Conservation (phyloP, 345 rosid genomes). For the Brassica incana region DNA sequence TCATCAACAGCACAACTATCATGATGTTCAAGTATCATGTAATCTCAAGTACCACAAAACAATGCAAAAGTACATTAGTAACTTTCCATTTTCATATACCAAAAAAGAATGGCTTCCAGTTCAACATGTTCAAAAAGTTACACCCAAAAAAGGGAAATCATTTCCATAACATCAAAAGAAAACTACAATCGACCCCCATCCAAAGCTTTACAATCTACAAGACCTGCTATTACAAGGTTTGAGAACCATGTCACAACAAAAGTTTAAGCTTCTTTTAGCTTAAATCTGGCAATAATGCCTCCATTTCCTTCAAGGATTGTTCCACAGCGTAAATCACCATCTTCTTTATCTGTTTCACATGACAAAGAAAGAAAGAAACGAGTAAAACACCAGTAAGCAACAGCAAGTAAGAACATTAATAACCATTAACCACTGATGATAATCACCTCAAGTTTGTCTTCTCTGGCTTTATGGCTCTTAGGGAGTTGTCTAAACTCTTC, state of each 20-base stretch:
- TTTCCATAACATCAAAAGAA: constrained; percentile 11
- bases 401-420: not conserved
- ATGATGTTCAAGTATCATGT: not conserved
- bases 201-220: constrained; percentile 23
- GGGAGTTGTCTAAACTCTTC: constrained; percentile 92
- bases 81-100: not conserved
- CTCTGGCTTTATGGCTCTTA: constrained; percentile 73
- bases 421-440: not conserved
- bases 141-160: constrained; percentile 7
- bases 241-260: constrained; percentile 1
- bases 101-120: not conserved
- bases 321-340: constrained; percentile 34
- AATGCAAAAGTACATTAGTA: not conserved
- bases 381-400: not conserved
- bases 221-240: not conserved
- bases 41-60: not conserved
- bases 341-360: constrained; percentile 34
- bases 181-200: not conserved
- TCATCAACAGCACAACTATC: not conserved
- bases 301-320: constrained; percentile 35
- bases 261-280: constrained; percentile 5
- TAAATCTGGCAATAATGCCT: constrained; percentile 8
- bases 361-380: not conserved
- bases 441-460: constrained; percentile 95
- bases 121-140: not conserved